Evolutionary conservation across 345 rosid species (phyloP).

Genomic region (Eutrema yunnanense): DNA sequence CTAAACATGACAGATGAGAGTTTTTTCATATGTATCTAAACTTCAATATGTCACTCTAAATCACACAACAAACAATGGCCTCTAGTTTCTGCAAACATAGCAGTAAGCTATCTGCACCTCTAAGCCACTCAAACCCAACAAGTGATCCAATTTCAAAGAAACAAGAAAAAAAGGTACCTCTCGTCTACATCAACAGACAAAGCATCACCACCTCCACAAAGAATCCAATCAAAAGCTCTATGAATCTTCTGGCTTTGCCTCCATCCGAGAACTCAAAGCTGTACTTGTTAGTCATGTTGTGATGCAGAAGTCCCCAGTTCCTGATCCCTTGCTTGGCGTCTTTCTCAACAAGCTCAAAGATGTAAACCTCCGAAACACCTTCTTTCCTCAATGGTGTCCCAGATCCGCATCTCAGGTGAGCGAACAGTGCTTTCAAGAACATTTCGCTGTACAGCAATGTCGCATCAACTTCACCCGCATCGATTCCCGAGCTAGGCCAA

Average conservation of each 20-base stretch:
- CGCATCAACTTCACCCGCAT: constrained; percentile 63
- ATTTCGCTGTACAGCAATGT: constrained; percentile 50
- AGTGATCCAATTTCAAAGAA: neutral
- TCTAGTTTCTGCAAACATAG: neutral
- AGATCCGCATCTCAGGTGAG: constrained; percentile 55
- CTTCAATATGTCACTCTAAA: neutral
- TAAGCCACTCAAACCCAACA: neutral
- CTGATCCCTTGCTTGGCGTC: constrained; percentile 37
- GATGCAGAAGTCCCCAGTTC: constrained; percentile 71
- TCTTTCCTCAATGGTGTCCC: constrained; percentile 87
- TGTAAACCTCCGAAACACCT: constrained; percentile 59
- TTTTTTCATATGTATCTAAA: neutral
- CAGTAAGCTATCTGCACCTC: neutral
- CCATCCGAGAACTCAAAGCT: constrained; percentile 43
- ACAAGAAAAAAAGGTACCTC: neutral
- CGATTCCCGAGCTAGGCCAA: constrained; percentile 74
- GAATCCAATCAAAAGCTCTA: constrained; percentile 1
- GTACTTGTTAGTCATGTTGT: constrained; percentile 64
- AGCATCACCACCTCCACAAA: constrained; percentile 8
- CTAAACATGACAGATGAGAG: neutral
- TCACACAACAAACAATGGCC: neutral
- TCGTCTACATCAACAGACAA: constrained; percentile 12
- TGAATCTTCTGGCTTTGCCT: neutral
- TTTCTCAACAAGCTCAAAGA: constrained; percentile 66
- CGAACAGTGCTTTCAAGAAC: constrained; percentile 56